Percentiles rank a stretch among this genome's conserved stretches.
Conservation (phyloP, 2,329 filamentous ascomycete species). For the Sphaerulina vaccinii region DNA sequence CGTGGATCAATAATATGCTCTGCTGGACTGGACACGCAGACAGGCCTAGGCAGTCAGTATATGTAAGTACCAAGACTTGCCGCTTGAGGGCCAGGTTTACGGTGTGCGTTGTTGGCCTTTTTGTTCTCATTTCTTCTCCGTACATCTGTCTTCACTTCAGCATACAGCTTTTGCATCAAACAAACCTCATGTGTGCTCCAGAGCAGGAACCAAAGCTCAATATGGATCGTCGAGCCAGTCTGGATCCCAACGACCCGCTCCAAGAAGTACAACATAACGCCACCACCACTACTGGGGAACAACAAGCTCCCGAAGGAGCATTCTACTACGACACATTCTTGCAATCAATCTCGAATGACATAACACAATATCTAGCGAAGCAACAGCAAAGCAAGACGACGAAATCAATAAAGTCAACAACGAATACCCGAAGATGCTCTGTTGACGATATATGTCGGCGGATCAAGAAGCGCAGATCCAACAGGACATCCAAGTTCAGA, state of each 20-base stretch:
- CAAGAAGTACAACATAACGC: neutral
- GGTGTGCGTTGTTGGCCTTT: neutral
- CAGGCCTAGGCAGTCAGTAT: conserved; percentile 1
- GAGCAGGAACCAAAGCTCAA: neutral
- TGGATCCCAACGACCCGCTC: neutral
- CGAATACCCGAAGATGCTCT: neutral
- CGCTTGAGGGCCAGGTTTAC: neutral
- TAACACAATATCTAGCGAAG: conserved; percentile 24
- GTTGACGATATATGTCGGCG: neutral
- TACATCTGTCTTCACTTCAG: neutral
- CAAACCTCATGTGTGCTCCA: conserved; percentile 1
- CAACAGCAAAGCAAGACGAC: conserved; percentile 4
- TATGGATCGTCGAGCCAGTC: neutral
- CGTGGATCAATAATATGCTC: neutral
- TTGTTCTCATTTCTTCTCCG: neutral
- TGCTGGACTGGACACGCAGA: conserved; percentile 4
- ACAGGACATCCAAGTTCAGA: conserved; percentile 9
- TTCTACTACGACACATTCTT: conserved; percentile 31
- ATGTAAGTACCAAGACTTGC: conserved; percentile 10
- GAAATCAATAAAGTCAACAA: neutral
- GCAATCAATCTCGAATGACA: conserved; percentile 30
- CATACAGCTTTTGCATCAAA: neutral
- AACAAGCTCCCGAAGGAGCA: conserved; percentile 1
- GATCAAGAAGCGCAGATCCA: conserved; percentile 8
- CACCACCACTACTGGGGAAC: neutral